Base-by-base conservation (phyloP, 2,329 filamentous ascomycete species). In the Alternaria triticina region DNA sequence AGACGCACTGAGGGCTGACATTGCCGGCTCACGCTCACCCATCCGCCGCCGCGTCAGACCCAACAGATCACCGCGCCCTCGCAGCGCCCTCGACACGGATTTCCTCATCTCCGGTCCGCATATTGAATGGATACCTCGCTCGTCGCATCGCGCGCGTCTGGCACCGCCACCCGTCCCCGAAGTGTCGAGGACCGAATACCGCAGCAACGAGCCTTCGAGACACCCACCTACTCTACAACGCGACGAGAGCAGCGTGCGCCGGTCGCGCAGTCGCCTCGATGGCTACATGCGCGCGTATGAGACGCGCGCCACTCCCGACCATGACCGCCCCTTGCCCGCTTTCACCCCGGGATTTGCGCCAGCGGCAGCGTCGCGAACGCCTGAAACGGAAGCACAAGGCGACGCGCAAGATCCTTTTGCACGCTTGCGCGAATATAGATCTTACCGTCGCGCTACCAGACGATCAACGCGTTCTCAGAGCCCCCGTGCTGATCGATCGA, bases 11-110 rank as follows among this genome's bases (percentile, higher is more conserved):
- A 88, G 87, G 75, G 77, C 75, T 66, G 87, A 89, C 71, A 77
- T 83, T 40, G 83, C 84, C 61, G 86, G 86, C 50, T 75, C 82
- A 59, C 86, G 87, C 73, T 89, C 86, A 43, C 79, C 86, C 45
- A 89, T 90, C 71, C 85, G 88, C 64, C 85, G 88, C 62, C 82
- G 84, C 68, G 69, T 69, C 46, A 72, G 75, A 47, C 65, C 67
- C 30, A 69, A 67, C 59, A 68, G 69, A 68, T 71, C 72, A 25
- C 68, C 73, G 40, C 59, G 60, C 66, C 68, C 57, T 57, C 69
- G 36, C 44, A 65, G 52, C 55, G 62, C 67, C 30, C 69, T 69
- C 54, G 71, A 67, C 52, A 62, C 59, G 22, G 67, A 67, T 61
- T 70, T 72, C 46, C 59, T 67, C 54, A 30, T 68, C 36, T 61